Evolutionary conservation across 2,329 filamentous ascomycete genomes (phyloP).

Genomic region (Alternaria consortialis): DNA sequence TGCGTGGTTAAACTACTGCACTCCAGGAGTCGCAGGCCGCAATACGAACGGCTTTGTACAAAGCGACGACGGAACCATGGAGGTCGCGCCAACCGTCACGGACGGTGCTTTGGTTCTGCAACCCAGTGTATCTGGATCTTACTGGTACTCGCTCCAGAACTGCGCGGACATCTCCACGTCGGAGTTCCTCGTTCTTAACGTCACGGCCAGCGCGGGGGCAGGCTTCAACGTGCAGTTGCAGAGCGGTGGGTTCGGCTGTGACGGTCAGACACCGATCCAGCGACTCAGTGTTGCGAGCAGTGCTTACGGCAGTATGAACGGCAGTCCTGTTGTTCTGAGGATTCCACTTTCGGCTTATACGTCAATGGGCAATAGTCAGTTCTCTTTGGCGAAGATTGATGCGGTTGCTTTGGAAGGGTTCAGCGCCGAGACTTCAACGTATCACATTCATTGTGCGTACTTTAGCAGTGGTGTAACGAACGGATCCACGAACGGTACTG

Average conservation of each 20-base stretch:
- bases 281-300: conserved; percentile 7
- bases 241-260: conserved; percentile 7
- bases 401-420: conserved; percentile 13
- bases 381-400: conserved; percentile 9
- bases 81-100: neutral
- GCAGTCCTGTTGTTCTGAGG: conserved; percentile 7
- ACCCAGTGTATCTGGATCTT: conserved; percentile 10
- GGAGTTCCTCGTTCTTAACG: conserved; percentile 6
- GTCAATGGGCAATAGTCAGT: neutral
- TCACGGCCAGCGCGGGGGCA: conserved; percentile 9
- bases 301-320: conserved; percentile 8
- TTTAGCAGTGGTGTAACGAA: conserved; percentile 3
- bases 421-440: conserved; percentile 5
- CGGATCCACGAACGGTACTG: neutral
- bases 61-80: conserved; percentile 19
- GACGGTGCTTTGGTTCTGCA: conserved; percentile 11
- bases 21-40: neutral
- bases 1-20: conserved; percentile 20
- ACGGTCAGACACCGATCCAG: conserved; percentile 6
- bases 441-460: conserved; percentile 15
- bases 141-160: conserved; percentile 19
- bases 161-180: conserved; percentile 7
- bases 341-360: conserved; percentile 13
- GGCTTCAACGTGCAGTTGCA: conserved; percentile 17
- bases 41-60: conserved; percentile 10